Conservation (phyloP, 2,329 filamentous ascomycete genomes). For the Alternaria rosae region DNA sequence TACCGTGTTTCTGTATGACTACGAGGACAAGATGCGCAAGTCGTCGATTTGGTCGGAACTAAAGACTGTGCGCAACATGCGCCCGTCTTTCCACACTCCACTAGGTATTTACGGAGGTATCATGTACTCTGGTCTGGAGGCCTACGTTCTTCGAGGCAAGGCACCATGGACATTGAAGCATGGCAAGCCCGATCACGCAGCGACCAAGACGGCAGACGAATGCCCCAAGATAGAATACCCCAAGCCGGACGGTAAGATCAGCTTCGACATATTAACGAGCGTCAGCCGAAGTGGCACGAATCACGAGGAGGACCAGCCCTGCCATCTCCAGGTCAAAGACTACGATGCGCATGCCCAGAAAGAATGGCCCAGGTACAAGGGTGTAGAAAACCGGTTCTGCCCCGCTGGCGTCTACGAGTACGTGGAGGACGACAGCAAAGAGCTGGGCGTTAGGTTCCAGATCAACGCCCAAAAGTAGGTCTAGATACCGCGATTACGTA, state of each 20-base stretch:
- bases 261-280: constrained; percentile 94
- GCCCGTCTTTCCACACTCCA: constrained; percentile 88
- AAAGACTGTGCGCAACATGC: constrained; percentile 95
- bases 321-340: constrained; percentile 92
- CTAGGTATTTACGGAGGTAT: constrained; percentile 90
- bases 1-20: constrained; percentile 90
- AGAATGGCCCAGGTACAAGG: constrained; percentile 87
- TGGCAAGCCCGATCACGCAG: constrained; percentile 75
- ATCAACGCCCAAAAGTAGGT: constrained; percentile 97
- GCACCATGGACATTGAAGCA: constrained; percentile 94
- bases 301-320: constrained; percentile 97
- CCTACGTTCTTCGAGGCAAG: constrained; percentile 83
- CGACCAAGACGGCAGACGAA: constrained; percentile 80
- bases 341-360: constrained; percentile 88
- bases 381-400: constrained; percentile 95
- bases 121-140: constrained; percentile 90
- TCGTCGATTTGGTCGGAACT: constrained; percentile 94
- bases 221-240: constrained; percentile 93
- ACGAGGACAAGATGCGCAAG: constrained; percentile 85
- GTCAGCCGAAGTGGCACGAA: constrained; percentile 96
- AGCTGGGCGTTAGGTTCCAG: constrained; percentile 90
- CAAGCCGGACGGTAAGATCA: constrained; percentile 94
- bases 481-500: background rate
- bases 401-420: constrained; percentile 98
- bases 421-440: constrained; percentile 87